Base-by-base conservation (phyloP, 2,329 filamentous ascomycete species). In the Aspergillus hortae region DNA sequence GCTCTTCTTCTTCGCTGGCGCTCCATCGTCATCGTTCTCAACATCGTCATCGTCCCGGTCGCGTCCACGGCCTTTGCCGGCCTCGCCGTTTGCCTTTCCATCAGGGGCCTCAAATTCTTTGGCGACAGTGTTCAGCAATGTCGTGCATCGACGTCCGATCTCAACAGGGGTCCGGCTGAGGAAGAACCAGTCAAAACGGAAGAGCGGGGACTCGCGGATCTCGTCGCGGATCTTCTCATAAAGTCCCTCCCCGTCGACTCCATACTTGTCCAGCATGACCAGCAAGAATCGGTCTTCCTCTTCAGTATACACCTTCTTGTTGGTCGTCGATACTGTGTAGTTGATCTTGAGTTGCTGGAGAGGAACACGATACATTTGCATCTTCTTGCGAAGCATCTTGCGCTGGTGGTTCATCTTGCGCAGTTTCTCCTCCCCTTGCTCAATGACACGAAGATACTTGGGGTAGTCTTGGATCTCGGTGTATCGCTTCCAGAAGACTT, bases 111-210 rank as follows among this genome's bases (percentile, higher is more conserved):
- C 92, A 71, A 96, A 96, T 73, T 99, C 94, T 72, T 94, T 88
- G 48, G 94, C 89, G 44, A 99, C 90, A 0, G 94, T 95, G 33
- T 92, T 95, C 57, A 99, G 84, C 48, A 99, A 81, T 1, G 95
- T 99, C 30, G 89, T 95, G 75, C 94, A 97, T 48, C 95, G 85
- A 62, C 94, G 86, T 56, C 90, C 88, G 62, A 99, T 88, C 73
- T 99, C 94, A 46, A 92, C 86, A 0, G 94, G 90, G 4, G 92
- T 99, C 43, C 94, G 85, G 70, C 90, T 95, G 38, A 99, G 81
- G 79, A 99, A 96, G 77, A 99, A 99, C 95, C 95, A 99, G 69
- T 99, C 94, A 65, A 99, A 99, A 36, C 94, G 86, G 81, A 99
- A 99, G 3, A 99, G 78, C 9, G 94, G 92, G 51, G 88, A 92